Conservation (phyloP, 306 rosid species). For the Fragaria iinumae region DNA sequence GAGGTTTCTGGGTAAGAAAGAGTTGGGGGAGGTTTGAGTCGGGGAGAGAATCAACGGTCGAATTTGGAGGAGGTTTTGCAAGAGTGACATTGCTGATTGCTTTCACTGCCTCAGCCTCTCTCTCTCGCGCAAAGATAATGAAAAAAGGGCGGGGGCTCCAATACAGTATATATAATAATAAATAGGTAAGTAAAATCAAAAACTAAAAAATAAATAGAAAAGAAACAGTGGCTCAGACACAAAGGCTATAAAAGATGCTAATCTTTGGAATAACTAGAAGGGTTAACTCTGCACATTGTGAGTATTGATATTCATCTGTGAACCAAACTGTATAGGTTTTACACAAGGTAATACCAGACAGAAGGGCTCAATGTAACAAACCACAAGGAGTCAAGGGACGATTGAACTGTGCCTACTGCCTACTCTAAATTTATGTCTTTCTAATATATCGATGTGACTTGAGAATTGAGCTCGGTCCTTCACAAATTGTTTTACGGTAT, state of each 20-base stretch:
- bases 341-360: background rate
- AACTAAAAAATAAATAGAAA: background rate
- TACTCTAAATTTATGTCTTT: background rate
- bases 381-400: background rate
- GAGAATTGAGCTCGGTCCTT: slow-evolving; percentile 11
- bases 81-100: slow-evolving; percentile 29
- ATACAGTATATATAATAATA: background rate
- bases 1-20: slow-evolving; percentile 16
- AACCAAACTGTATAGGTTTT: background rate
- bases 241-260: background rate
- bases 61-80: slow-evolving; percentile 28
- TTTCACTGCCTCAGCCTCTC: background rate
- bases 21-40: background rate
- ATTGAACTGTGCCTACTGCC: background rate
- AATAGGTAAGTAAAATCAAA: background rate
- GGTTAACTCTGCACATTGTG: slow-evolving; percentile 8
- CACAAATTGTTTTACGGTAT: background rate
- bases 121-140: background rate
- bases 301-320: slow-evolving; percentile 10
- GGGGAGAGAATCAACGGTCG: slow-evolving; percentile 33
- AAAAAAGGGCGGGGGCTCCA: background rate
- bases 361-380: background rate
- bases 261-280: background rate
- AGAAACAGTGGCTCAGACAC: background rate
- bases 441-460: background rate